Percentiles rank a stretch among this genome's conserved stretches.
Conservation (phyloP, 176 grass and related monocot genomes). For the Zea mays region Zm-B73-REFERENCE-NAM-5.0 NC_050096.1:2159501-2160000, state of each 20-base stretch:
- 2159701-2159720: conserved; percentile 20
- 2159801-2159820: background rate
- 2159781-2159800: background rate
- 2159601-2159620: conserved; percentile 98
- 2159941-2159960: conserved; percentile 78
- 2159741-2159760: background rate
- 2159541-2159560: conserved; percentile 96
- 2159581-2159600: conserved; percentile 91
- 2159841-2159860: background rate
- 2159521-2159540: background rate
- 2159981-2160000: conserved; percentile 27
- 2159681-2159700: conserved; percentile 19
- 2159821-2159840: background rate
- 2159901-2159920: conserved; percentile 81
- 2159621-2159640: conserved; percentile 89
- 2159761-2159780: conserved; percentile 9
- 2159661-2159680: conserved; percentile 22
- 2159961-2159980: conserved; percentile 71
- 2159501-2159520: background rate
- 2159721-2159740: background rate
- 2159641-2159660: conserved; percentile 90
- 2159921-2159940: conserved; percentile 92
- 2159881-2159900: conserved; percentile 12
- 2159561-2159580: conserved; percentile 96
- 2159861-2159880: background rate